Base-by-base conservation (phyloP, 2,329 filamentous ascomycete genomes). In the Coleophoma eucalyptorum region DNA sequence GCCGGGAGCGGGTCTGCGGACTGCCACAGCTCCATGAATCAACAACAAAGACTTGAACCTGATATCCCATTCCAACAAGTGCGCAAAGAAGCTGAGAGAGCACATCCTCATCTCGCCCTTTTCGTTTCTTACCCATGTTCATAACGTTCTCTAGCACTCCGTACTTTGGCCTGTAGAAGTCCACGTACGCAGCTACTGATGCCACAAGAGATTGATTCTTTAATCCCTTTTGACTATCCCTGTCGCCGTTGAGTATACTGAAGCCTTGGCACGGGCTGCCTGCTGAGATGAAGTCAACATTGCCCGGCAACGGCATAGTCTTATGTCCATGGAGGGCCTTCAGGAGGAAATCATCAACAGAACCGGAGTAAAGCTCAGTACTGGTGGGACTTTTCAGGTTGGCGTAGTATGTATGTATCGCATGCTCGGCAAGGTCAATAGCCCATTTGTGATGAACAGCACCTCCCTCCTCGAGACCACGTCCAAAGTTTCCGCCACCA, bases 201-300 rank as follows among this genome's bases (percentile, higher is more conserved):
- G 87, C 89, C 0, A 94, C 79, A 31, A 94, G 79, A 0, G 88
- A 92, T 33, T 87, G 86, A 61, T 94, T 90, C 52, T 81, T 81
- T 5, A 83, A 67, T 8, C 87, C 85, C 4, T 70, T 49, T 0
- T 72, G 62, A 2, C 78, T 84, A 0, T 73, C 69, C 58, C 76
- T 83, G 58, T 84, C 67, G 0, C 58, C 58, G 5, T 92, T 92
- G 1, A 89, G 65, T 0, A 57, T 49, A 0, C 87, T 91, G 60
- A 90, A 94, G 0, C 87, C 89, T 15, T 86, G 87, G 57, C 90
- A 95, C 0, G 90, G 90, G 47, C 82, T 89, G 0, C 90, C 90
- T 1, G 80, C 89, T 1, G 79, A 80, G 8, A 93, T 80, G 31
- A 90, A 77, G 11, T 88, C 79, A 0, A 93, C 79, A 1, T 83